Base-by-base conservation (phyloP, 1,139 yeast species). In the Geotrichum histeridarum region DNA sequence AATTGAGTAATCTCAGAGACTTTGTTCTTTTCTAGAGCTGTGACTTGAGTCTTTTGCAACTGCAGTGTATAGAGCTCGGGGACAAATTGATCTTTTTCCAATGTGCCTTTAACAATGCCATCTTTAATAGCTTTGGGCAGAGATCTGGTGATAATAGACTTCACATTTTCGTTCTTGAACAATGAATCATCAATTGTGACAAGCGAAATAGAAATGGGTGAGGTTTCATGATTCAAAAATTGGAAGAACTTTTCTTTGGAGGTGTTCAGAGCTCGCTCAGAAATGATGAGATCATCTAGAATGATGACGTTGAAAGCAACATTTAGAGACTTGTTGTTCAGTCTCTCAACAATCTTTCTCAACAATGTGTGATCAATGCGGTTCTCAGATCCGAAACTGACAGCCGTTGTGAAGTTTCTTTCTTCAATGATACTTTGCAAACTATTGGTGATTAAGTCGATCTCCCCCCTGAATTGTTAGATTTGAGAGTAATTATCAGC, bases 351-450 rank as follows among this genome's bases (percentile, higher is more conserved):
- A 30, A 53, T 22, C 22, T 33, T 43, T 43, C 30, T 48, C 27
- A 53, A 9, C 32, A 53, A 41, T 8, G 27, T 15, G 9, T 45
- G 55, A 44, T 53, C 55, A 18, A 53, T 53, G 14, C 55, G 42
- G 9, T 53, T 45, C 9, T 33, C 32, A 15, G 33, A 33, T 11
- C 55, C 55, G 33, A 53, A 53, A 9, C 39, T 50, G n/a, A 47
- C 33, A 18, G 43, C 30, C 12, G 48, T 18, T 8, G 39, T 17
- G 31, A 42, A 14, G 15, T 35, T 38, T 8, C 18, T 22, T 22
- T 27, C 33, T n/a, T 27, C 32, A 33, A 48, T 32, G 11, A 9
- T 33, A 15, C 31, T 32, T 14, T 38, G 35, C 22, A 53, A 33
- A 9, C 27, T 38, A 12, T 27, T 15, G 9, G 52, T 33, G 39